These are phyloP conservation scores for Myrmaecium sp. DNA, from an alignment of 2,329 filamentous ascomycete genomes.

Conservation along the genomic window DNA sequence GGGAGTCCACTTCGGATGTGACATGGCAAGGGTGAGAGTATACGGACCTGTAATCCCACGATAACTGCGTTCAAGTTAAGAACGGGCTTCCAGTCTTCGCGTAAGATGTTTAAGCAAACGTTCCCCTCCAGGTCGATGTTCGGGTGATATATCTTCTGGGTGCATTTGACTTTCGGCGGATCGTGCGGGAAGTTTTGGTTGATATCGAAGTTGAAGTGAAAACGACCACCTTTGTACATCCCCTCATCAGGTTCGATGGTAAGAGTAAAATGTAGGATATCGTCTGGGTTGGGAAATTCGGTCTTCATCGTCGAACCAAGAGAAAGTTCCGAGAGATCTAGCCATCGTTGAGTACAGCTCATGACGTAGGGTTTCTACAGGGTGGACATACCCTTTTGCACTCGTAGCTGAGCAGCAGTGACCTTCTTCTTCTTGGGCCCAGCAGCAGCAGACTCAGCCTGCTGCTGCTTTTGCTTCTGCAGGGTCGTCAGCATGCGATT, in stretches of 20 bases:
- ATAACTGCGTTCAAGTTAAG: constrained; percentile 93
- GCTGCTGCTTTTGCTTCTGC: constrained; percentile 80
- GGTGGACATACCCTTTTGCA: constrained; percentile 75
- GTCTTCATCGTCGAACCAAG: constrained; percentile 68
- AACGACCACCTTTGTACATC: constrained; percentile 74
- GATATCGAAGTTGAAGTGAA: constrained; percentile 83
- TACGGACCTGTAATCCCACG: constrained; percentile 65
- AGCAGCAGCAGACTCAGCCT: constrained; percentile 66
- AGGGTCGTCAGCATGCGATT: constrained; percentile 10
- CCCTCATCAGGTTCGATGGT: constrained; percentile 74
- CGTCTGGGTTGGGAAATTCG: constrained; percentile 64
- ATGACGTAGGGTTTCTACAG: too few relatives aligned
- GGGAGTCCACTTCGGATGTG: constrained; percentile 1
- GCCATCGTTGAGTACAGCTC: too few relatives aligned
- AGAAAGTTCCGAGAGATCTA: constrained; percentile 68
- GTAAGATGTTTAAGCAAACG: constrained; percentile 89
- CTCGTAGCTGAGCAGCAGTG: constrained; percentile 82
- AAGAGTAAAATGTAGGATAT: constrained; percentile 71
- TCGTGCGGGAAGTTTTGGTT: constrained; percentile 94
- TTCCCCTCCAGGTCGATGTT: constrained; percentile 98
- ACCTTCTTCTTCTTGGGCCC: constrained; percentile 96
- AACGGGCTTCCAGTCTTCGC: constrained; percentile 98
- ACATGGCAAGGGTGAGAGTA: neutral
- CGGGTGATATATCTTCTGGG: constrained; percentile 96
- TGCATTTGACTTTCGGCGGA: constrained; percentile 91